Evolutionary conservation across 1,284 basidiomycete species (phyloP).

Genomic region (Pascua guehoae): DNA sequence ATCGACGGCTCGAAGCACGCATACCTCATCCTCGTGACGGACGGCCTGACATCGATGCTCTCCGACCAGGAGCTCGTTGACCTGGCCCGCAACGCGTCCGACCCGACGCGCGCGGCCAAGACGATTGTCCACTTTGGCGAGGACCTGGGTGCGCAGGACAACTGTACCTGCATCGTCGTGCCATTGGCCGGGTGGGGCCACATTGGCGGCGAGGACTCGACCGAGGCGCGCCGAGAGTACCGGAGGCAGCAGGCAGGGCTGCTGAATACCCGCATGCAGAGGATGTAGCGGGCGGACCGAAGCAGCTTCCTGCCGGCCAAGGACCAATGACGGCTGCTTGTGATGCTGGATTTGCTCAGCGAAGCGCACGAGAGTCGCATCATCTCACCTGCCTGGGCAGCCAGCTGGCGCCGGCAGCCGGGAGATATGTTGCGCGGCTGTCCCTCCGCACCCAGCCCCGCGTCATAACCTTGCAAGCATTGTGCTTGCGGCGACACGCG

Average conservation of each 20-base stretch:
- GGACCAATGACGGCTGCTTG: too few relatives aligned
- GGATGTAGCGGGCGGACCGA: slow-evolving; percentile 34
- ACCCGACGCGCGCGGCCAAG: slow-evolving; percentile 76
- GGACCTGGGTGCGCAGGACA: slow-evolving; percentile 85
- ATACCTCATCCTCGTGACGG: slow-evolving; percentile 75
- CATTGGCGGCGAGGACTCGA: slow-evolving; percentile 66
- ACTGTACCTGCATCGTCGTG: slow-evolving; percentile 86
- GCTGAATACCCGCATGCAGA: slow-evolving; percentile 47
- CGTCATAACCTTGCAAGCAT: too few relatives aligned
- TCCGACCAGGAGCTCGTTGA: slow-evolving; percentile 95
- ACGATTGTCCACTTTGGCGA: slow-evolving; percentile 83
- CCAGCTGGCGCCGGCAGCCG: too few relatives aligned
- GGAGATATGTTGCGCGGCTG: too few relatives aligned
- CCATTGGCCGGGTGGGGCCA: slow-evolving; percentile 90
- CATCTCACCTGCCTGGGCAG: too few relatives aligned
- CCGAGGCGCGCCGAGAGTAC: slow-evolving; percentile 75
- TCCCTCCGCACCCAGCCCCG: too few relatives aligned
- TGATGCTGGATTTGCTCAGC: too few relatives aligned
- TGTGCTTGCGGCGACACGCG: too few relatives aligned
- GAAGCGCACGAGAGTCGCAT: too few relatives aligned
- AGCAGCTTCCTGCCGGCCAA: background rate
- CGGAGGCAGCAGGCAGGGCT: slow-evolving; percentile 62
- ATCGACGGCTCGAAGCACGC: slow-evolving; percentile 72
- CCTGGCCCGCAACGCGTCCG: slow-evolving; percentile 66
- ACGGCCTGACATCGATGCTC: slow-evolving; percentile 84